phyloP scores from a whole-genome alignment of 1,139 yeast species.

The Pichia sp. region DNA sequence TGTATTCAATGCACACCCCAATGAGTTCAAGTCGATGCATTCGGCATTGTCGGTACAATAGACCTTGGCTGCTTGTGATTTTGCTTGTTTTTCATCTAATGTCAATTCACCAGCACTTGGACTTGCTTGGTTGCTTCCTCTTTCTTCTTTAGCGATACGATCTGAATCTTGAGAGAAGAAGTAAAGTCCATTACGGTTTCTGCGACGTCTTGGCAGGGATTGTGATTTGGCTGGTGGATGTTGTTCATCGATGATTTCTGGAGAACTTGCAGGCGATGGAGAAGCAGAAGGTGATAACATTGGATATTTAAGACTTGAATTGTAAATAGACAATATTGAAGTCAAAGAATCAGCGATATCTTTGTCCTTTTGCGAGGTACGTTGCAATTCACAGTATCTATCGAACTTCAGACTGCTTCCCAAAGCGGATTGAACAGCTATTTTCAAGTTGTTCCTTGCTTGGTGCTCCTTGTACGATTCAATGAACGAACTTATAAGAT shows the following conservation, averaged over 20 bases:
- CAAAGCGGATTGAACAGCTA: slow-evolving; percentile 1
- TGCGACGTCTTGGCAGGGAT: too few species aligned
- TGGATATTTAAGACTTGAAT: not conserved
- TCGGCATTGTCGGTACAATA: not conserved
- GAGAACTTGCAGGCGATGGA: too few species aligned
- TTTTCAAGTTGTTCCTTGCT: slow-evolving; percentile 1
- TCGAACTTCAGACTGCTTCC: not conserved
- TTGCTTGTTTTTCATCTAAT: not conserved
- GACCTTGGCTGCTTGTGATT: not conserved
- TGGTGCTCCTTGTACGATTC: slow-evolving; percentile 2
- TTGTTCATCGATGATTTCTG: too few species aligned
- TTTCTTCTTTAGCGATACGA: too few species aligned
- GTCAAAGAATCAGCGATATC: not conserved
- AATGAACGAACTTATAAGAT: not conserved
- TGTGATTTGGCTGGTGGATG: too few species aligned
- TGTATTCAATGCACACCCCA: not conserved
- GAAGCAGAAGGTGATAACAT: not conserved
- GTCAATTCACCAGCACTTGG: too few species aligned
- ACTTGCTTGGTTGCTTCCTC: too few species aligned
- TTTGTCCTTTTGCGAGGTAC: not conserved
- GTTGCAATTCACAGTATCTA: not conserved
- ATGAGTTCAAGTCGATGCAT: not conserved
- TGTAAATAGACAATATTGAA: not conserved
- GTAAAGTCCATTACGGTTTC: too few species aligned
- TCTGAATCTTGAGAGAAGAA: too few species aligned